Evolutionary conservation across 2,329 filamentous ascomycete genomes (phyloP), one percentile per base, ranked within the genome.

Genomic region (Sphaerulina vaccinii): DNA sequence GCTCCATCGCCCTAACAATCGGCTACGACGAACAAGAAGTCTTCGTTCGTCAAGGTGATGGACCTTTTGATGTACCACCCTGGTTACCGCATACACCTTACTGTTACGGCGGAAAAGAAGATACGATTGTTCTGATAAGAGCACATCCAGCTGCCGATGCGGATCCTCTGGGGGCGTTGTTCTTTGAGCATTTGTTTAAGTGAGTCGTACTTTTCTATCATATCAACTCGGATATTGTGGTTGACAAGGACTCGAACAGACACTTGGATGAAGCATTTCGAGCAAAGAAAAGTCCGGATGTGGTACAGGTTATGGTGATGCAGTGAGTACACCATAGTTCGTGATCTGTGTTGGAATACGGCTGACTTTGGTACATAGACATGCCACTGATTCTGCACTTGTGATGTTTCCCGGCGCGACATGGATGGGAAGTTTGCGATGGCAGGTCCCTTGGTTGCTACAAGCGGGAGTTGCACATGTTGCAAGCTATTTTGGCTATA

Each of bases 181-280:
- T 48, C 23, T 40, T 48, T n/a, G 45, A 48, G 16, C 45, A 39
- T 24, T 15, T 32, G 18, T 47, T 47, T n/a, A n/a, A n/a, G n/a
- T n/a, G n/a, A n/a, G n/a, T n/a, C n/a, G n/a, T n/a, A n/a, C n/a
- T n/a, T n/a, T n/a, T n/a, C n/a, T n/a, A n/a, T n/a, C n/a, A n/a
- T n/a, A n/a, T n/a, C n/a, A n/a, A n/a, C n/a, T n/a, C n/a, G n/a
- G n/a, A n/a, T n/a, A n/a, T n/a, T n/a, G n/a, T n/a, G n/a, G n/a
- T n/a, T n/a, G n/a, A n/a, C n/a, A n/a, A n/a, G n/a, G n/a, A n/a
- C n/a, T n/a, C n/a, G n/a, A n/a, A n/a, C 15, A 32, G 32, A 13
- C 44, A 36, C 23, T 22, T 47, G 33, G 44, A 47, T 22, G 44
- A 47, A 38, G 44, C 44, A 13, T 33, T 37, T 9, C 8, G 44